Percentiles rank a stretch among this genome's conserved stretches.
Conservation (phyloP, 1,284 basidiomycete species). For the Melampsora larici-populina region DNA sequence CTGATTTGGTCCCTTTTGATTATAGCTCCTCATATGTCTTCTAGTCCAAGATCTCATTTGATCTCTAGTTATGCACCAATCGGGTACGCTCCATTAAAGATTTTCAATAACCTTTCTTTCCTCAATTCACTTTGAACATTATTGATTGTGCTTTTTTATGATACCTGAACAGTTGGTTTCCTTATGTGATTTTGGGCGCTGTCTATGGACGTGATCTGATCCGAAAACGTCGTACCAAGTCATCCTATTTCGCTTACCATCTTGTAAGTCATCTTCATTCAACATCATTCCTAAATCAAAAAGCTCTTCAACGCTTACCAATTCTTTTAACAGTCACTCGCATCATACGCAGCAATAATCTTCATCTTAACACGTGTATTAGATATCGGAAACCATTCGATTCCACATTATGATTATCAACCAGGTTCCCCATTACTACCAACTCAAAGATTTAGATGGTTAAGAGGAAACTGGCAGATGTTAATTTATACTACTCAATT, state of each 20-base stretch:
- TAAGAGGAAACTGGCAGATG: conserved; percentile 23
- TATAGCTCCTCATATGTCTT: conserved; percentile 27
- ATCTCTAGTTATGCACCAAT: conserved; percentile 30
- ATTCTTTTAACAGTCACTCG: conserved; percentile 3
- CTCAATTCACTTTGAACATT: too few relatives aligned
- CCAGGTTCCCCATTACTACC: not conserved
- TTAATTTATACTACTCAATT: conserved; percentile 23
- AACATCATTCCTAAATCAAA: not conserved
- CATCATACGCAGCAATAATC: not conserved
- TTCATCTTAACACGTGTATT: conserved; percentile 10
- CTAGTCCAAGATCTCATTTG: conserved; percentile 21
- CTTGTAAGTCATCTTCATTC: not conserved
- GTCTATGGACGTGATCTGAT: conserved; percentile 22
- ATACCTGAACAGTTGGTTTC: conserved; percentile 9
- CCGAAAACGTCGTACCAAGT: conserved; percentile 14
- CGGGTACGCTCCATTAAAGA: not conserved
- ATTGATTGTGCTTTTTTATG: too few relatives aligned
- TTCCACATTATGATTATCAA: not conserved
- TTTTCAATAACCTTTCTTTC: not conserved
- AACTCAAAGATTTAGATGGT: conserved; percentile 8
- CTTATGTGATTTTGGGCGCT: conserved; percentile 26
- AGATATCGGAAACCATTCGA: conserved; percentile 10
- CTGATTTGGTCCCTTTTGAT: too few relatives aligned
- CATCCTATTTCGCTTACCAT: conserved; percentile 1
- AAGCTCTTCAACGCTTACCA: not conserved